Conservation (phyloP, 2,329 filamentous ascomycete genomes). For the Fonsecaea pedrosoi region DNA sequence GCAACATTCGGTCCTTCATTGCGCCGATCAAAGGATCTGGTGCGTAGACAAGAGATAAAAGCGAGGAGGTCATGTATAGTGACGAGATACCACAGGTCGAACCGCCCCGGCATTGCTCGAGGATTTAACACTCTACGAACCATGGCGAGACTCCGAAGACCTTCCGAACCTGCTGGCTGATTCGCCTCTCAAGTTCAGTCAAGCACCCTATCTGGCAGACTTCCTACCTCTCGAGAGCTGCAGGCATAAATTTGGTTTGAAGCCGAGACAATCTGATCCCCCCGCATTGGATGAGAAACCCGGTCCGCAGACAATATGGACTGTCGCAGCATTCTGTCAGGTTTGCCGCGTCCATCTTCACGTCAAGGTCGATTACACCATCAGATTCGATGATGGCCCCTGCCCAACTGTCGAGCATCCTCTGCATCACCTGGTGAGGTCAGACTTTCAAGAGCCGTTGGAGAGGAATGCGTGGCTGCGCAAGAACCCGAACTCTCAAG, state of each 20-base stretch:
- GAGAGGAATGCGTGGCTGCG: constrained; percentile 38
- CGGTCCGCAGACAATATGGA: constrained; percentile 57
- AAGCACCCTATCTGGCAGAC: constrained; percentile 43
- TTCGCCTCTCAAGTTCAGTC: constrained; percentile 60
- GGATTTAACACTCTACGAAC: constrained; percentile 61
- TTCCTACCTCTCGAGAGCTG: constrained; percentile 53
- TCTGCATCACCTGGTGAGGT: constrained; percentile 67
- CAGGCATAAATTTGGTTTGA: constrained; percentile 65
- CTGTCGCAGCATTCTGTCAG: constrained; percentile 66
- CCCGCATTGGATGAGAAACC: constrained; percentile 51
- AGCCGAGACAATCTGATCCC: constrained; percentile 61
- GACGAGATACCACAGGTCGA: constrained; percentile 33
- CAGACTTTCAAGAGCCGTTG: constrained; percentile 36
- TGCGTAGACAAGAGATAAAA: constrained; percentile 24
- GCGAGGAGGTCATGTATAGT: constrained; percentile 7
- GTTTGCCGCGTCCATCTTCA: constrained; percentile 69
- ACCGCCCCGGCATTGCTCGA: constrained; percentile 57
- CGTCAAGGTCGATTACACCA: constrained; percentile 60
- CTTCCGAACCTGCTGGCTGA: constrained; percentile 64
- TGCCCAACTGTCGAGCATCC: constrained; percentile 60
- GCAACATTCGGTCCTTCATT: constrained; percentile 39
- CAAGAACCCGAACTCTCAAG: constrained; percentile 42
- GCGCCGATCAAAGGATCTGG: constrained; percentile 38
- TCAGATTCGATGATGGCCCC: constrained; percentile 47
- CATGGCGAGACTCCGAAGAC: constrained; percentile 53